Conservation (phyloP, 139 green algal genomes). For the Chlamydomonas applanata region DNA sequence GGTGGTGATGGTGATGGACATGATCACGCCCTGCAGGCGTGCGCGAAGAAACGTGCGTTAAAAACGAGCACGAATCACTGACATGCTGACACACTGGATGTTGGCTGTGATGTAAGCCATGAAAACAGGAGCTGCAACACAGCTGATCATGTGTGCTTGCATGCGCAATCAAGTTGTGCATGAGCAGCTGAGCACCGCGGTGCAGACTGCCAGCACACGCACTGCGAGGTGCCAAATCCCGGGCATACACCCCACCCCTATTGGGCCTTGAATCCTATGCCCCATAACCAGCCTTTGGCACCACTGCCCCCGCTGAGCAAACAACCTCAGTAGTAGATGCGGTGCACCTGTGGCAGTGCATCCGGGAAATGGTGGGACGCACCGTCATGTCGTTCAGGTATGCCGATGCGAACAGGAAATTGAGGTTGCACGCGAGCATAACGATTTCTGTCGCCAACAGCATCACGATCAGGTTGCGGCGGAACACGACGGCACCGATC, state of each 20-base stretch:
- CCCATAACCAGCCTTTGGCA: too few species aligned
- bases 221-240: too few species aligned
- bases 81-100: too few species aligned
- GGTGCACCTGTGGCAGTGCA: too few species aligned
- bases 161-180: background rate
- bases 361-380: background rate
- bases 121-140: too few species aligned
- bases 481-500: slow-evolving; percentile 41
- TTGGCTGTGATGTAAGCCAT: too few species aligned
- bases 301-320: too few species aligned
- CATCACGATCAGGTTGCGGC: slow-evolving; percentile 49
- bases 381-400: slow-evolving; percentile 54
- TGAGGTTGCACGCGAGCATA: slow-evolving; percentile 54
- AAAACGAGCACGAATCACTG: background rate
- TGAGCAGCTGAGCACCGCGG: background rate
- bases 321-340: too few species aligned
- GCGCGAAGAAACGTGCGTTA: too few species aligned
- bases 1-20: slow-evolving; percentile 54
- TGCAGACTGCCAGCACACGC: too few species aligned
- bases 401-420: slow-evolving; percentile 44
- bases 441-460: slow-evolving; percentile 44
- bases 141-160: background rate
- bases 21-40: slow-evolving; percentile 37
- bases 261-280: too few species aligned
- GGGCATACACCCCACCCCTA: too few species aligned